Conservation (phyloP, 352 stramenopile species). For the Hyaloperonospora arabidopsidis region DNA sequence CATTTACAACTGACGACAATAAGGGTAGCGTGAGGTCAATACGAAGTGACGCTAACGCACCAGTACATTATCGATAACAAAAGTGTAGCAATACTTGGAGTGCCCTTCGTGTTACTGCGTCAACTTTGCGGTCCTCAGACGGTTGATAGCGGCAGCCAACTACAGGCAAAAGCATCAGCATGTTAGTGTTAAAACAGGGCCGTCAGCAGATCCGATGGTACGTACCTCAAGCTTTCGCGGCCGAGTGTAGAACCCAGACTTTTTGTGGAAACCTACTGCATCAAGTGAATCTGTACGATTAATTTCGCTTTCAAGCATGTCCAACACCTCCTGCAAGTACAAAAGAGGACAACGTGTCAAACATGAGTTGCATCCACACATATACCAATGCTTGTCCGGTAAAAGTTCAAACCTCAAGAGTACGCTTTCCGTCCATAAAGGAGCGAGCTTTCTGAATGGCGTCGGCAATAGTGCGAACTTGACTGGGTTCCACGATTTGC, state of each 20-base stretch:
- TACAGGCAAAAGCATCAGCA: slow-evolving; percentile 23
- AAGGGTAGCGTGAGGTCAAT: too few relatives aligned
- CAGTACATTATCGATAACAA: too few relatives aligned
- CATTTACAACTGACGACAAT: too few relatives aligned
- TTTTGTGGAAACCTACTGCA: slow-evolving; percentile 40
- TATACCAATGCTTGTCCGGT: background rate
- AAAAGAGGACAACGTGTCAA: background rate
- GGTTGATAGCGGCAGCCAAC: slow-evolving; percentile 84
- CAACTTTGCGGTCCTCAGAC: slow-evolving; percentile 65
- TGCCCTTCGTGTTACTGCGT: slow-evolving; percentile 43
- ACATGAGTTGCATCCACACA: background rate
- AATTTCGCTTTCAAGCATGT: slow-evolving; percentile 59
- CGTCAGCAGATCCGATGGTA: background rate
- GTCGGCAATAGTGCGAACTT: slow-evolving; percentile 79
- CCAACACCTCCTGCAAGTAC: slow-evolving; percentile 44
- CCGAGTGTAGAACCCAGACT: slow-evolving; percentile 66
- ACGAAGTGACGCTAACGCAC: too few relatives aligned
- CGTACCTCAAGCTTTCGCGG: slow-evolving; percentile 77
- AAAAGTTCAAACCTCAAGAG: slow-evolving; percentile 30
- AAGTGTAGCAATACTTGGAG: background rate
- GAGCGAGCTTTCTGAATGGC: slow-evolving; percentile 42
- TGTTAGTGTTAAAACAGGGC: background rate
- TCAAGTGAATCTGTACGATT: slow-evolving; percentile 59
- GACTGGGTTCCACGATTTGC: slow-evolving; percentile 85
- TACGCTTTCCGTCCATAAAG: slow-evolving; percentile 60